Evolutionary conservation across 345 rosid species (phyloP).

Genomic region (Lenwebbia sp.): DNA sequence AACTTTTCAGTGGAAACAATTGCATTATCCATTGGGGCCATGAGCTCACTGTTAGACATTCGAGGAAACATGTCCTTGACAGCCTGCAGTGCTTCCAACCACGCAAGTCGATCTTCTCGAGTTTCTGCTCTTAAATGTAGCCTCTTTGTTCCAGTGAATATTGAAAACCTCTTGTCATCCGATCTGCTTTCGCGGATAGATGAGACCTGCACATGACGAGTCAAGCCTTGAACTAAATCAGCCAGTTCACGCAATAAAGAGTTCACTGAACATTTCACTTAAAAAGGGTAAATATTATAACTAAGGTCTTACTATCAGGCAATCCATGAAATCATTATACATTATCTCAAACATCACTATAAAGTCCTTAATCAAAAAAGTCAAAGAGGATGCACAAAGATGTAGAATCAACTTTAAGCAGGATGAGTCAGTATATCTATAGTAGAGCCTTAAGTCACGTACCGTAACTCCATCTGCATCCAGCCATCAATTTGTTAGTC

Average conservation of each 20-base stretch:
- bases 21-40: conserved; percentile 56
- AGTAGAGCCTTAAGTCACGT: neutral
- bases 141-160: conserved; percentile 85
- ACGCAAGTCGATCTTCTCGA: conserved; percentile 58
- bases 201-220: conserved; percentile 18
- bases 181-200: conserved; percentile 82
- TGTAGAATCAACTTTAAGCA: neutral
- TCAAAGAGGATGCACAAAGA: neutral
- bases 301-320: neutral
- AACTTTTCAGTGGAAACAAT: conserved; percentile 64
- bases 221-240: neutral
- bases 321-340: neutral
- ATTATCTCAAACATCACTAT: neutral
- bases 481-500: neutral
- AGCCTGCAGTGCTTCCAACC: conserved; percentile 91
- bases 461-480: neutral
- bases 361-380: neutral
- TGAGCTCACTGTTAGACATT: conserved; percentile 81
- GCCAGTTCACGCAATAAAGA: neutral
- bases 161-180: conserved; percentile 92
- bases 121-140: conserved; percentile 82
- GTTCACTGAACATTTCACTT: neutral
- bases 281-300: neutral
- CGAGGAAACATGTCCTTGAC: conserved; percentile 94
- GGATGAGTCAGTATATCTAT: neutral